A percentile compares a stretch with the other conserved stretches of the same genome.
Evolutionary conservation across 2,329 filamentous ascomycete species (phyloP).

Genomic region (Colletotrichum plurivorum): DNA sequence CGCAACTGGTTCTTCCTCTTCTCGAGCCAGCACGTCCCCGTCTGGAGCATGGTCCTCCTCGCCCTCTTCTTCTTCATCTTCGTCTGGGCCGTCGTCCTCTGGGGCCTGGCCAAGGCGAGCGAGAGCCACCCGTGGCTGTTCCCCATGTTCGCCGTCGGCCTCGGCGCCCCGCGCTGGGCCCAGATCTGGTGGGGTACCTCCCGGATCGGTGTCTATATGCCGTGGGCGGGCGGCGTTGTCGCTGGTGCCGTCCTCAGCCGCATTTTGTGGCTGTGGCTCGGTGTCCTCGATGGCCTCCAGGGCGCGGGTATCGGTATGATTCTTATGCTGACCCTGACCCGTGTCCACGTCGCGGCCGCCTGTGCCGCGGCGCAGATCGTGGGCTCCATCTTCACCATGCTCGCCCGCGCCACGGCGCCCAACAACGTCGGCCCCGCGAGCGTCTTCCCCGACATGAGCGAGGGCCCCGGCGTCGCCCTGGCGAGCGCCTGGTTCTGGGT

Average conservation of each 20-base stretch:
- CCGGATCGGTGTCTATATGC: constrained; percentile 72
- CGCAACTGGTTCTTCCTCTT: constrained; percentile 78
- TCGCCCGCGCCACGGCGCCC: constrained; percentile 71
- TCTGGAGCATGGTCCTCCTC: constrained; percentile 70
- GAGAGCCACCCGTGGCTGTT: constrained; percentile 77
- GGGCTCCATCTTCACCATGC: constrained; percentile 73
- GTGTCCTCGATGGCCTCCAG: constrained; percentile 75
- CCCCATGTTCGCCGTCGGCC: constrained; percentile 76
- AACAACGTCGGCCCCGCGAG: constrained; percentile 72
- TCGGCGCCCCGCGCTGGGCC: constrained; percentile 76
- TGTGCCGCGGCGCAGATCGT: constrained; percentile 73
- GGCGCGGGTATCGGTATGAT: constrained; percentile 79
- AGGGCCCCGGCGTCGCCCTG: constrained; percentile 59
- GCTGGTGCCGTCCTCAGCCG: constrained; percentile 69
- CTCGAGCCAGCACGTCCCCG: constrained; percentile 67
- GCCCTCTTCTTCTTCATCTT: constrained; percentile 67
- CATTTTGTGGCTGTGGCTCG: constrained; percentile 74
- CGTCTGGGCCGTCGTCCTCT: constrained; percentile 69
- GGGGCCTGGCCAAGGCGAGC: constrained; percentile 65
- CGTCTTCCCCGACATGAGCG: constrained; percentile 74
- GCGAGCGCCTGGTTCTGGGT: constrained; percentile 73
- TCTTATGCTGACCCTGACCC: constrained; percentile 74
- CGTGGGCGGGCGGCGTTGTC: constrained; percentile 71
- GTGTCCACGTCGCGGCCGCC: constrained; percentile 75
- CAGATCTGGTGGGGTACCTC: constrained; percentile 78